Evolutionary conservation across 2,329 filamentous ascomycete genomes (phyloP).

Genomic region (Stemphylium vesicarium): DNA sequence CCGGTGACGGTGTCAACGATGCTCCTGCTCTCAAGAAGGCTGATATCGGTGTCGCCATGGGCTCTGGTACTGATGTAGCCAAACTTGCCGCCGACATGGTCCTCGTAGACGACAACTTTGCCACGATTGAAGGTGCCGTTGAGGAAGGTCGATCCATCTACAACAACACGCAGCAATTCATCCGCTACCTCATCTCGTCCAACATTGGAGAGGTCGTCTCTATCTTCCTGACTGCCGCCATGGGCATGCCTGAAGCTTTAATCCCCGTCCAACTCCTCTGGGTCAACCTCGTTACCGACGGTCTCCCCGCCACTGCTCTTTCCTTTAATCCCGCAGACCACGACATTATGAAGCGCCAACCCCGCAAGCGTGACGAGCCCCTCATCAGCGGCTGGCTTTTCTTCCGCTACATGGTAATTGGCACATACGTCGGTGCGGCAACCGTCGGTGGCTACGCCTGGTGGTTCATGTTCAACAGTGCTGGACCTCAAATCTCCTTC

Average conservation of each 20-base stretch:
- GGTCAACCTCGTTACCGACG: conserved; percentile 98
- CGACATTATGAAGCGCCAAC: conserved; percentile 93
- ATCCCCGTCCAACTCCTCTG: conserved; percentile 97
- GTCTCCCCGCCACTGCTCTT: conserved; percentile 91
- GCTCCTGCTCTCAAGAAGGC: conserved; percentile 97
- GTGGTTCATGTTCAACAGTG: conserved; percentile 98
- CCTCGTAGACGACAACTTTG: conserved; percentile 97
- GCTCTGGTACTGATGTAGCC: conserved; percentile 94
- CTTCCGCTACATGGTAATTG: conserved; percentile 96
- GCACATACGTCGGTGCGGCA: conserved; percentile 90
- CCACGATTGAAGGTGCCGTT: conserved; percentile 93
- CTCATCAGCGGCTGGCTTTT: conserved; percentile 96
- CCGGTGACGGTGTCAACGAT: conserved; percentile 97
- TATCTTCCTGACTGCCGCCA: conserved; percentile 94
- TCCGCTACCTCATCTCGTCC: conserved; percentile 97
- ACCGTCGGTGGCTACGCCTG: conserved; percentile 98
- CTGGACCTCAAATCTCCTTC: conserved; percentile 90
- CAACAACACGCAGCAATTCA: conserved; percentile 99
- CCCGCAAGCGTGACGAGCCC: conserved; percentile 88
- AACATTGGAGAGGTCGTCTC: conserved; percentile 99
- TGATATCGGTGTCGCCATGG: conserved; percentile 99
- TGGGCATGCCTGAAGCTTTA: conserved; percentile 96
- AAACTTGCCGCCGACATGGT: conserved; percentile 99
- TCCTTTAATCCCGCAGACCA: conserved; percentile 99
- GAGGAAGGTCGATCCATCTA: conserved; percentile 98